Percentiles rank a stretch among this genome's conserved stretches.
These are phyloP conservation scores for Chiua virens DNA, from an alignment of 768 basidiomycete species.

Conservation along the genomic window DNA sequence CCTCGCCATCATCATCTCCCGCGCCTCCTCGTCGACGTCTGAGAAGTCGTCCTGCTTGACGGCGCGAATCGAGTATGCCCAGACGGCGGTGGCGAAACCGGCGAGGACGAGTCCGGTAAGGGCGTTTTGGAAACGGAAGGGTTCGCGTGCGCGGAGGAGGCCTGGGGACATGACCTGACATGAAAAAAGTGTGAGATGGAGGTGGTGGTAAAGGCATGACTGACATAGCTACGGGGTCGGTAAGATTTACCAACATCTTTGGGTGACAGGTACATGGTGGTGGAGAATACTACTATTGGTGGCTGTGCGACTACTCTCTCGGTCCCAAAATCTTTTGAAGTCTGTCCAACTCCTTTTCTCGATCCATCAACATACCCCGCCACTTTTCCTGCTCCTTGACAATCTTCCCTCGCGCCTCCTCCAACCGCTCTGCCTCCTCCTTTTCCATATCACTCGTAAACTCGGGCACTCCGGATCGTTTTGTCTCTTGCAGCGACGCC, in stretches of 20 bases:
- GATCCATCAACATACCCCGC: conserved; percentile 65
- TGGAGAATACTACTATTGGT: not conserved
- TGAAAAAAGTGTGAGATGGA: not conserved
- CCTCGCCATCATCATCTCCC: conserved; percentile 43
- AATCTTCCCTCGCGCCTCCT: conserved; percentile 70
- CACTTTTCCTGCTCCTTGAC: conserved; percentile 76
- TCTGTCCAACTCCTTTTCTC: conserved; percentile 77
- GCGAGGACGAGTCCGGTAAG: conserved; percentile 72
- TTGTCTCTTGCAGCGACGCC: conserved; percentile 62
- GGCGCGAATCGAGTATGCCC: conserved; percentile 90
- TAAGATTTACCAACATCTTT: conserved; percentile 37
- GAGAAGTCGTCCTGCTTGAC: conserved; percentile 94
- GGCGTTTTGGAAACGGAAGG: conserved; percentile 77
- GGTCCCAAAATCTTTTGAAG: conserved; percentile 52
- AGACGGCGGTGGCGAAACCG: conserved; percentile 78
- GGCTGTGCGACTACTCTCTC: conserved; percentile 20
- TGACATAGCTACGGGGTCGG: conserved; percentile 39
- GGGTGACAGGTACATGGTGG: conserved; percentile 36
- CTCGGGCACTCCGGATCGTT: conserved; percentile 69
- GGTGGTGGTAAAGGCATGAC: not conserved
- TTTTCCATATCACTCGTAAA: conserved; percentile 84
- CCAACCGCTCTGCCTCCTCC: conserved; percentile 79
- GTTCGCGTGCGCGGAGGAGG: conserved; percentile 82
- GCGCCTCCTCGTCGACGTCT: conserved; percentile 79
- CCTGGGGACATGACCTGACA: conserved; percentile 84